These are phyloP conservation scores for Exobasidium rhododendri DNA, from an alignment of 1,284 basidiomycete species.

Conservation along the genomic window DNA sequence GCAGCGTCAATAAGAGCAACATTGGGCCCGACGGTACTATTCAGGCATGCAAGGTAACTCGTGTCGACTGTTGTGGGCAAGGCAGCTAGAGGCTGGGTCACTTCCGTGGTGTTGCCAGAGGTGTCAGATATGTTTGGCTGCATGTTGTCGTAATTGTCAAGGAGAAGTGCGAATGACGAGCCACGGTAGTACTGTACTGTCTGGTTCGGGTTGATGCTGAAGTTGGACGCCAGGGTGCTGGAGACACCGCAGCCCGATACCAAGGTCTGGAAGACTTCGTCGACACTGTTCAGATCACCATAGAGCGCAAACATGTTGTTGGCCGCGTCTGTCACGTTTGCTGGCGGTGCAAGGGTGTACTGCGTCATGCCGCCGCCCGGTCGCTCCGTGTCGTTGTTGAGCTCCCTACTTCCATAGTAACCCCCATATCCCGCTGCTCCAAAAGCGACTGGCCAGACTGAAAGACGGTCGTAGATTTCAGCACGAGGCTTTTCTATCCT, in stretches of 20 bases:
- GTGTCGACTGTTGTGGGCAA: constrained; percentile 9
- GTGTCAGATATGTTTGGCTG: constrained; percentile 9
- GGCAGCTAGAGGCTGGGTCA: not conserved
- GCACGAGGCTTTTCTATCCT: no score
- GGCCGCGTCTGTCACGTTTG: not conserved
- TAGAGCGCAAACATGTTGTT: constrained; percentile 7
- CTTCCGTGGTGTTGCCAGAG: constrained; percentile 4
- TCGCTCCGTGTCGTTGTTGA: not conserved
- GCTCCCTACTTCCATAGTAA: constrained; percentile 12
- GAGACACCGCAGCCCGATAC: constrained; percentile 11
- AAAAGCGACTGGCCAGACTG: constrained; percentile 14
- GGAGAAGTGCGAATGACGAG: constrained; percentile 9
- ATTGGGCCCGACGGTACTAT: constrained; percentile 10
- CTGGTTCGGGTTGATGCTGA: constrained; percentile 23
- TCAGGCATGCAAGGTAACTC: constrained; percentile 16
- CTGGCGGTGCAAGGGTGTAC: constrained; percentile 1
- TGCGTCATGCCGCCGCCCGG: constrained; percentile 11
- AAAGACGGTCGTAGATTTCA: no score
- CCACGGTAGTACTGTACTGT: constrained; percentile 18
- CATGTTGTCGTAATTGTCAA: constrained; percentile 13
- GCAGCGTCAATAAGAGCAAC: constrained; percentile 6
- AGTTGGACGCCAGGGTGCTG: constrained; percentile 13
- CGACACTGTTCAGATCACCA: constrained; percentile 11
- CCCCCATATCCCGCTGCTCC: constrained; percentile 9
- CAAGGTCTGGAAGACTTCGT: not conserved